Percentiles rank a stretch among this genome's conserved stretches.
Conservation (phyloP, 2,329 filamentous ascomycete genomes). For the Cladophialophora psammophila region DNA sequence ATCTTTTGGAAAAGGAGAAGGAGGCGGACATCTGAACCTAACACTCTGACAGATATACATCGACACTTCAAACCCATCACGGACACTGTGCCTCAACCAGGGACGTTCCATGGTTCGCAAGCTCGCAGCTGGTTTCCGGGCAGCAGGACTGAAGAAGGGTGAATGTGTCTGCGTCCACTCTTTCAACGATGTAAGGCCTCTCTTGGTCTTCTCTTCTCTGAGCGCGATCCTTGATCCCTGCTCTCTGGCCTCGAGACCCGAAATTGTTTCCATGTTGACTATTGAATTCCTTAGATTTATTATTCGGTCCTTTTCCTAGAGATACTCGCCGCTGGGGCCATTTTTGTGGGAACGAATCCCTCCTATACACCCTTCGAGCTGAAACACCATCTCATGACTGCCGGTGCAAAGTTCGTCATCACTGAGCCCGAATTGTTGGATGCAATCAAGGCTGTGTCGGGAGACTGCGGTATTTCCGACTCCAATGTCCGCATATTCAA, state of each 20-base stretch:
- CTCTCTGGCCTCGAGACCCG: neutral
- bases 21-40: neutral
- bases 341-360: constrained; percentile 60
- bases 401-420: constrained; percentile 56
- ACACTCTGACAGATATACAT: constrained; percentile 51
- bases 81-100: constrained; percentile 26
- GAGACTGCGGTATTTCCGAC: constrained; percentile 38
- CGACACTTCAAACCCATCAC: constrained; percentile 54
- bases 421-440: constrained; percentile 50
- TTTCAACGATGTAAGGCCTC: constrained; percentile 55
- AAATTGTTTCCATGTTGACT: neutral
- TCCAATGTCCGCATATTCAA: constrained; percentile 47
- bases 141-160: constrained; percentile 46
- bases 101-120: constrained; percentile 51
- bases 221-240: neutral
- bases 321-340: constrained; percentile 57
- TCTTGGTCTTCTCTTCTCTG: neutral
- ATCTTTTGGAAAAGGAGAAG: neutral
- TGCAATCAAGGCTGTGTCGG: constrained; percentile 46
- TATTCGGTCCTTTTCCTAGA: constrained; percentile 50
- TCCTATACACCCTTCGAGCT: constrained; percentile 57
- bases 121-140: constrained; percentile 59
- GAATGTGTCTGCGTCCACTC: constrained; percentile 65
- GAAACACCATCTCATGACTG: constrained; percentile 54
- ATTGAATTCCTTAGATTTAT: constrained; percentile 41